A percentile compares a stretch with the other conserved stretches of the same genome.
Conservation (phyloP, 2,329 filamentous ascomycete genomes). For the Alternaria gansuensis region DNA sequence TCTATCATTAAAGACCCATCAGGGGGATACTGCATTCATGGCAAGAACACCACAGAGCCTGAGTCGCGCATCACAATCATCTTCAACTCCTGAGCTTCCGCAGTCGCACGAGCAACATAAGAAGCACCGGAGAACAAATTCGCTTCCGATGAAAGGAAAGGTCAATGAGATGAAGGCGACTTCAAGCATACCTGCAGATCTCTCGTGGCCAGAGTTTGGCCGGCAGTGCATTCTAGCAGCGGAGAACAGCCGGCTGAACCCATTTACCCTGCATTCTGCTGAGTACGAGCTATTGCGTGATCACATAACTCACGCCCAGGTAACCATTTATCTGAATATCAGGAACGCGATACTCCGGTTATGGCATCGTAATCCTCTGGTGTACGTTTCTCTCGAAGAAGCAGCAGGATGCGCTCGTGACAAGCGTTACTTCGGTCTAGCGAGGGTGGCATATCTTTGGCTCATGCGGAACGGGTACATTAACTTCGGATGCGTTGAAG, state of each 20-base stretch:
- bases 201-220: conserved; percentile 82
- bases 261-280: conserved; percentile 83
- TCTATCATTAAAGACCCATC: conserved; percentile 25
- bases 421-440: conserved; percentile 85
- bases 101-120: conserved; percentile 34
- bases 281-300: conserved; percentile 83
- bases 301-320: conserved; percentile 85
- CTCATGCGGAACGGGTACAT: conserved; percentile 90
- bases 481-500: conserved; percentile 90
- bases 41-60: conserved; percentile 36
- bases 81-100: conserved; percentile 45
- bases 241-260: conserved; percentile 86
- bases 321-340: conserved; percentile 95
- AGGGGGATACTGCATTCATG: conserved; percentile 30
- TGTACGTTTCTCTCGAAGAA: conserved; percentile 81
- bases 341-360: conserved; percentile 91
- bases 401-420: conserved; percentile 91
- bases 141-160: conserved; percentile 36
- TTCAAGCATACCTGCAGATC: conserved; percentile 81
- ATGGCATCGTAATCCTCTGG: conserved; percentile 87
- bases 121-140: conserved; percentile 33
- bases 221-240: conserved; percentile 89
- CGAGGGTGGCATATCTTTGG: conserved; percentile 91
- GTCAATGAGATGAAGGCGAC: conserved; percentile 62
- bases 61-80: conserved; percentile 38